Conservation (phyloP, 306 rosid species). For the Crotalaria pallida region DNA sequence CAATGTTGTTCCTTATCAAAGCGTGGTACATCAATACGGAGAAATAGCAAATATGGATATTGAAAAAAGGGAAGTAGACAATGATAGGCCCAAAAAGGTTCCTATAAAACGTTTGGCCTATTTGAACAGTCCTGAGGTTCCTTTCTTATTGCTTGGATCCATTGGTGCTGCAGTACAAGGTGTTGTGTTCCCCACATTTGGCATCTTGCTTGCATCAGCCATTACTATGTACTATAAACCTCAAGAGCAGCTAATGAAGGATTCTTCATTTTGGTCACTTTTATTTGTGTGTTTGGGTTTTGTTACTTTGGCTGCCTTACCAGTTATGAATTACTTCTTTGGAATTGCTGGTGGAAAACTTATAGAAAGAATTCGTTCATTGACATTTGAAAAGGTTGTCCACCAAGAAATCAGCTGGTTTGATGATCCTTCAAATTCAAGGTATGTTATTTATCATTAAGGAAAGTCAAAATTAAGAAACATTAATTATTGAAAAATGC, state of each 20-base stretch:
- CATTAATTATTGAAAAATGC: neutral
- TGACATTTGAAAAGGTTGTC: constrained; percentile 71
- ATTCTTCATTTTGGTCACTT: constrained; percentile 59
- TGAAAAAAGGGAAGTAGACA: neutral
- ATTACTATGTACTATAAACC: constrained; percentile 59
- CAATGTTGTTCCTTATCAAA: neutral
- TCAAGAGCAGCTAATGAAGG: constrained; percentile 41
- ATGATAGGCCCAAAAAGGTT: constrained; percentile 21
- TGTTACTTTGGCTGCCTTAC: constrained; percentile 23
- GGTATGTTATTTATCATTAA: constrained; percentile 32
- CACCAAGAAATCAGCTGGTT: constrained; percentile 86
- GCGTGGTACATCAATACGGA: constrained; percentile 3
- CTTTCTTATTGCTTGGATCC: constrained; percentile 53
- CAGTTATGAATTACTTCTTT: constrained; percentile 56
- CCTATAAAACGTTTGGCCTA: constrained; percentile 46
- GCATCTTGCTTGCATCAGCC: constrained; percentile 68
- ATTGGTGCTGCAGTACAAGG: constrained; percentile 65
- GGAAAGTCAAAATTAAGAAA: neutral
- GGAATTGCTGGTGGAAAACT: constrained; percentile 86
- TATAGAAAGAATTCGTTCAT: constrained; percentile 60
- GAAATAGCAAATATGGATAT: neutral
- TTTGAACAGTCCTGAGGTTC: constrained; percentile 76
- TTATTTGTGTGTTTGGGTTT: constrained; percentile 54
- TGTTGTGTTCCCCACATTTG: constrained; percentile 59
- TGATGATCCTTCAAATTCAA: constrained; percentile 83